Evolutionary conservation across 2,329 filamentous ascomycete species (phyloP).

Genomic region (Escovopsis sp.): DNA sequence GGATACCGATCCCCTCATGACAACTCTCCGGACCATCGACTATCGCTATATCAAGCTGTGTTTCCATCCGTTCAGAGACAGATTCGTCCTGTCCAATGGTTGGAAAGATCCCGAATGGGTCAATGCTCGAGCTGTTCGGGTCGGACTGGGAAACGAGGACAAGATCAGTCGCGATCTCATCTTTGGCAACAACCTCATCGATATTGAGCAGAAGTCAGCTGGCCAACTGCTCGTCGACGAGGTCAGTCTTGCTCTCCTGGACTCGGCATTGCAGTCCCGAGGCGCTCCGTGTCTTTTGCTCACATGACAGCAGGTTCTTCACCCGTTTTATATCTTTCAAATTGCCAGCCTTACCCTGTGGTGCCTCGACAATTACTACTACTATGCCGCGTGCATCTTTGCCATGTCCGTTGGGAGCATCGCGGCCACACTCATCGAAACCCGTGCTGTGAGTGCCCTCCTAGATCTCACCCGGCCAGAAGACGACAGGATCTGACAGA

Average conservation of each 20-base stretch:
- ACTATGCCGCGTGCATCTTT: conserved; percentile 92
- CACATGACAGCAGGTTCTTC: conserved; percentile 52
- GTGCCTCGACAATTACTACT: conserved; percentile 95
- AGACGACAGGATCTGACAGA: conserved; percentile 1
- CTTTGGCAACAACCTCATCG: conserved; percentile 81
- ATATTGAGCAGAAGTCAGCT: conserved; percentile 80
- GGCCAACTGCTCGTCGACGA: conserved; percentile 79
- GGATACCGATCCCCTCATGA: conserved; percentile 58
- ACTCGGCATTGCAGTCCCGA: neutral
- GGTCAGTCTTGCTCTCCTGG: conserved; percentile 24
- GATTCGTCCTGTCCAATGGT: conserved; percentile 69
- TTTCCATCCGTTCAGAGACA: conserved; percentile 78
- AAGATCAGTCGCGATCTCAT: conserved; percentile 69
- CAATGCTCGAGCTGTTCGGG: conserved; percentile 56
- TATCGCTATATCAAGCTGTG: conserved; percentile 92
- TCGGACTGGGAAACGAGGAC: conserved; percentile 77
- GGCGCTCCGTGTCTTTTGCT: neutral
- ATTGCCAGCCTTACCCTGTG: conserved; percentile 86
- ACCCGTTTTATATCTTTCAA: conserved; percentile 97
- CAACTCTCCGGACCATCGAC: conserved; percentile 61
- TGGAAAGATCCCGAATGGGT: conserved; percentile 94
- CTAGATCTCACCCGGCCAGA: neutral
- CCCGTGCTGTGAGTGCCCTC: conserved; percentile 52
- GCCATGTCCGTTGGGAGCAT: conserved; percentile 90
- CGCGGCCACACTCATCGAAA: conserved; percentile 76